Percentiles rank a stretch among this genome's conserved stretches.
Evolutionary conservation across 768 basidiomycete genomes (phyloP).

Genomic region (Paxillus ammoniavirescens): DNA sequence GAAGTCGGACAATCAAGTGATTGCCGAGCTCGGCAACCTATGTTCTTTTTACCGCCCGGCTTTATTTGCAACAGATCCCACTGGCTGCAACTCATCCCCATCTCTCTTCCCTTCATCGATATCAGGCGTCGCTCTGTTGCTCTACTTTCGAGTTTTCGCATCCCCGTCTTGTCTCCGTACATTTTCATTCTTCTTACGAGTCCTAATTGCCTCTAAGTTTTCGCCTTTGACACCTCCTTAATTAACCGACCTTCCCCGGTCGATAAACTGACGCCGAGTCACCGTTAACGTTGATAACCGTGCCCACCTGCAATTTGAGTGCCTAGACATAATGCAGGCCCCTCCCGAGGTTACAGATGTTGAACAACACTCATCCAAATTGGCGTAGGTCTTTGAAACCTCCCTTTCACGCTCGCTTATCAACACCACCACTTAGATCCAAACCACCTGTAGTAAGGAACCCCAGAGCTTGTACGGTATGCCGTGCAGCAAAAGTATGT

Average conservation of each 20-base stretch:
- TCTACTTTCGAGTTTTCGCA: conserved; percentile 9
- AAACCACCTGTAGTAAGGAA: conserved; percentile 48
- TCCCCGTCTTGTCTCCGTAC: neutral
- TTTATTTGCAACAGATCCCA: conserved; percentile 41
- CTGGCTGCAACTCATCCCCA: conserved; percentile 29
- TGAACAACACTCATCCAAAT: conserved; percentile 27
- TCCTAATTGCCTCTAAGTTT: conserved; percentile 5
- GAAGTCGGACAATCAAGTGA: conserved; percentile 35
- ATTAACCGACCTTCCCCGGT: conserved; percentile 41
- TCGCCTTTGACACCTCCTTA: conserved; percentile 25
- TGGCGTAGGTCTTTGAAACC: conserved; percentile 17
- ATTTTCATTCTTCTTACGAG: neutral
- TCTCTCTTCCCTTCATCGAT: conserved; percentile 31
- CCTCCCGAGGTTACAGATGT: conserved; percentile 26
- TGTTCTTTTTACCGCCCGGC: conserved; percentile 36
- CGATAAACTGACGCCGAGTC: conserved; percentile 41
- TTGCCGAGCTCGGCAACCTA: conserved; percentile 38
- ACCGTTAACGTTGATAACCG: conserved; percentile 40
- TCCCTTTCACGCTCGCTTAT: conserved; percentile 11
- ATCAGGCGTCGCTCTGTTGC: conserved; percentile 17
- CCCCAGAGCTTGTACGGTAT: conserved; percentile 77
- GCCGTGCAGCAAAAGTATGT: conserved; percentile 75
- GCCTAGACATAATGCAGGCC: conserved; percentile 27
- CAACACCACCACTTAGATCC: conserved; percentile 25
- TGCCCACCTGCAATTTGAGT: conserved; percentile 16